Percentiles rank a stretch among this genome's conserved stretches.
phyloP scores from a whole-genome alignment of 2,329 filamentous ascomycete genomes.

The Diaporthe helianthi region DNA sequence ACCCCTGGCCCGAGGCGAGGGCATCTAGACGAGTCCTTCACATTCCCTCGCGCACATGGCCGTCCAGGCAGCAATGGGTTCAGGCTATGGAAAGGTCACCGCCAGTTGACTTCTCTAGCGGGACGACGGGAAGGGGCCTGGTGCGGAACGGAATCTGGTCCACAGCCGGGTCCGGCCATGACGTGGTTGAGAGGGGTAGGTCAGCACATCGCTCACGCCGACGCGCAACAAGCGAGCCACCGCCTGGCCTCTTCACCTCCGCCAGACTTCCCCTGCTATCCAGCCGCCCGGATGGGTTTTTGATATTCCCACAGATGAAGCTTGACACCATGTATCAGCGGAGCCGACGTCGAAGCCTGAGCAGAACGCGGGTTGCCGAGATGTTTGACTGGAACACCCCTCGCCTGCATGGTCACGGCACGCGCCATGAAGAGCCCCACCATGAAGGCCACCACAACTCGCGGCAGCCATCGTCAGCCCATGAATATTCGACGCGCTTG shows the following conservation, averaged over 20 bases:
- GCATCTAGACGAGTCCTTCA: conserved; percentile 19
- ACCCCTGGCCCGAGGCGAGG: conserved; percentile 19
- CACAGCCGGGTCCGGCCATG: conserved; percentile 2
- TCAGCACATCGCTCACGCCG: conserved; percentile 1
- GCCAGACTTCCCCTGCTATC: conserved; percentile 36
- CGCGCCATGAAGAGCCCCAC: not conserved
- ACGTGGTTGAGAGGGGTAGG: conserved; percentile 12
- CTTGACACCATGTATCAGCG: conserved; percentile 43
- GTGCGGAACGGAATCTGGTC: conserved; percentile 27
- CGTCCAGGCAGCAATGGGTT: not conserved
- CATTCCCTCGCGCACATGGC: conserved; percentile 7
- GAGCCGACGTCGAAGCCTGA: conserved; percentile 46
- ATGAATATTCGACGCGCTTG: not conserved
- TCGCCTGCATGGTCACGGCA: not conserved
- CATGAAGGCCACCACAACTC: not conserved
- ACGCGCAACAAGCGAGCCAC: conserved; percentile 31
- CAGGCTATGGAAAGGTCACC: not conserved
- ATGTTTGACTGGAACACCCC: conserved; percentile 45
- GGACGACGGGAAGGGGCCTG: conserved; percentile 13
- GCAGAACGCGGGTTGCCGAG: conserved; percentile 44
- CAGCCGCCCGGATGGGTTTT: conserved; percentile 36
- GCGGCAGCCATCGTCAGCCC: not conserved
- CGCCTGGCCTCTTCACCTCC: conserved; percentile 35
- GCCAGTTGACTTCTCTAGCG: conserved; percentile 25
- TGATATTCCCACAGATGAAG: conserved; percentile 47